Base-by-base conservation (phyloP, 1,139 yeast genomes). In the Pneumocystis jirovecii region DNA sequence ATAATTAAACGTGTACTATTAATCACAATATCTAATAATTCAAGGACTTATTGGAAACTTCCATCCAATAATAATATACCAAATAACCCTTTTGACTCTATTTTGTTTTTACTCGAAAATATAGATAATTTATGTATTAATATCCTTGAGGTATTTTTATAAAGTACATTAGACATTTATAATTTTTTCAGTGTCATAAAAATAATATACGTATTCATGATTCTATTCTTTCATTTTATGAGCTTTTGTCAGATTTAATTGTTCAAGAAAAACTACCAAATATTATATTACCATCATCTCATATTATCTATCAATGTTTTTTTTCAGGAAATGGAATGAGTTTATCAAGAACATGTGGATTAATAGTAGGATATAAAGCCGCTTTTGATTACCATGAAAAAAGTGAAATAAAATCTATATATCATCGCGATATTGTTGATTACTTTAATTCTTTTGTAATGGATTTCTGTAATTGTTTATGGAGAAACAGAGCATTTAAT, bases 381-480 rank as follows among this genome's bases (percentile, higher is more conserved):
- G 69, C 76, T 5, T 65, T 76, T 10, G 61, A 60, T 39, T 21
- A 60, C 10, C 45, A 39, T 60, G 61, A 60, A 39, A 42, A 60
- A 42, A 39, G 21, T 39, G n/a, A 21, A 39, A 8, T 21, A 68
- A 71, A 29, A 68, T 69, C n/a, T 0, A 67, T 25, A 57, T 12
- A 69, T 70, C 40, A 70, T 72, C 12, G 73, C 2, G 68, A 69
- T 8, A 69, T 73, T 45, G 79, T 80, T 62, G 69, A 70, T n/a
- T 64, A 81, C 4, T 84, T 82, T 63, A 84, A 84, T 66, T 76
- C 82, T 0, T 82, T 80, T 68, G 81, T 85, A 12, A 78, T 83
- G 79, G 89, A 85, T 71, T 71, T 82, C 4, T 78, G 86, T 63
- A 85, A 85, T 67, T 77, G 81, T 50, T 67, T 84, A 0, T 86